phyloP scores from a whole-genome alignment of 345 rosid species.

The Eucalyptus polyanthemos region DNA sequence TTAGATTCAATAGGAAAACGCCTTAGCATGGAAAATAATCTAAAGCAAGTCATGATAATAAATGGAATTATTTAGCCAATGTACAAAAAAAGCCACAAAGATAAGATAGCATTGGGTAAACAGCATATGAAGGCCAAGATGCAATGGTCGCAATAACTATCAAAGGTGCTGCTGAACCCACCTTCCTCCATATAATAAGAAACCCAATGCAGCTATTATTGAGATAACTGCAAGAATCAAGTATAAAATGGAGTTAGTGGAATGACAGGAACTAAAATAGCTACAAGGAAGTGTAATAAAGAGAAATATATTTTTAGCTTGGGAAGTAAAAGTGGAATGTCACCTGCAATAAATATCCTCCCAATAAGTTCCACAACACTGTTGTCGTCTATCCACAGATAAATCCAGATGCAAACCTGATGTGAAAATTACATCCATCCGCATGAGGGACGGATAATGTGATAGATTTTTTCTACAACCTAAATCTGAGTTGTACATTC shows the following conservation, averaged over 20 bases:
- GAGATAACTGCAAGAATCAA: conserved; percentile 55
- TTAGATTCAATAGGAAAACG: conserved; percentile 96
- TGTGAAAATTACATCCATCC: not conserved
- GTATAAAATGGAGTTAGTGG: not conserved
- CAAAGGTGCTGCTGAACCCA: conserved; percentile 1
- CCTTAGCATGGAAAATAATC: conserved; percentile 88
- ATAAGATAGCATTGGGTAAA: not conserved
- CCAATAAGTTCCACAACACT: conserved; percentile 61
- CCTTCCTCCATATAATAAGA: conserved; percentile 98
- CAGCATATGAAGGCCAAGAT: not conserved
- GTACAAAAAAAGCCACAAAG: not conserved
- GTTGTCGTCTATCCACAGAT: conserved; percentile 77
- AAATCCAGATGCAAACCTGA: conserved; percentile 86
- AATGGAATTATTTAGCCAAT: not conserved
- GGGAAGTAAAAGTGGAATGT: not conserved
- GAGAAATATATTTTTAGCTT: not conserved
- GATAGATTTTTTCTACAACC: not conserved
- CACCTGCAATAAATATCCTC: conserved; percentile 85
- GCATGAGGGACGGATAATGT: not conserved
- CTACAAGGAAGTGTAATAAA: not conserved
- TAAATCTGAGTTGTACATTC: not conserved
- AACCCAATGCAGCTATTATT: conserved; percentile 82
- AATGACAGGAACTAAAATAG: not conserved
- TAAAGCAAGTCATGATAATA: not conserved
- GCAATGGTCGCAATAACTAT: not conserved